Base-by-base conservation (phyloP, 2,329 filamentous ascomycete genomes). In the Cordyceps javanica region DNA sequence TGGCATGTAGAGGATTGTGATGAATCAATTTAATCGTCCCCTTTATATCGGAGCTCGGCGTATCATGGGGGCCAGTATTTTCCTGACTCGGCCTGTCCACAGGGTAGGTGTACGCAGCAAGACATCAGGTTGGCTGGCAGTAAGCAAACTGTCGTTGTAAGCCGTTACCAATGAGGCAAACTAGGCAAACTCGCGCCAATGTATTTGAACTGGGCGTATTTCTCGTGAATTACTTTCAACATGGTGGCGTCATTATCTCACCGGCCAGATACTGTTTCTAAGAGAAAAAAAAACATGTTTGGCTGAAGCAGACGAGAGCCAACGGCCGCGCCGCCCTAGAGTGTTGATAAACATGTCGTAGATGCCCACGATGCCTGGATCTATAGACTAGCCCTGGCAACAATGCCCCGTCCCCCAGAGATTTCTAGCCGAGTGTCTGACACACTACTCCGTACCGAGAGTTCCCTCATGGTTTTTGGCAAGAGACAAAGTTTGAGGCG, bases 401-500 rank as follows among this genome's bases (percentile, higher is more conserved):
- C n/a, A 41, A 56, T 41, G 16, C 5, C 21, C 16, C 9, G 9
- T 39, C 26, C 23, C 30, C 23, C 13, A 11, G 3, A 3, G 30
- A 38, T 26, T 26, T 55, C 30, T 46, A 38, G 42, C 21, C 7
- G 11, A 42, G 14, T 48, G 32, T 58, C 49, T 48, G 21, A 39
- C 42, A 58, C 48, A 14, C 16, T 30, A n/a, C n/a, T n/a, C n/a
- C n/a, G n/a, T 42, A 9, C 21, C 32, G 36, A 21, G 5, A n/a
- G 4, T 19, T 44, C 21, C 23, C 11, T 38, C 16, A 21, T 14
- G 28, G 41, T 2, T 2, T 2, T 2, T 32, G 48, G 6, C 30
- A 26, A 48, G 49, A 51, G 52, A 57, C 36, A 52, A 36, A 44
- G 49, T 58, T 41, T 58, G 38, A 58, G 55, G 48, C 55, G 23